Evolutionary conservation across 768 basidiomycete genomes (phyloP).

Genomic region (Serendipita indica): DNA sequence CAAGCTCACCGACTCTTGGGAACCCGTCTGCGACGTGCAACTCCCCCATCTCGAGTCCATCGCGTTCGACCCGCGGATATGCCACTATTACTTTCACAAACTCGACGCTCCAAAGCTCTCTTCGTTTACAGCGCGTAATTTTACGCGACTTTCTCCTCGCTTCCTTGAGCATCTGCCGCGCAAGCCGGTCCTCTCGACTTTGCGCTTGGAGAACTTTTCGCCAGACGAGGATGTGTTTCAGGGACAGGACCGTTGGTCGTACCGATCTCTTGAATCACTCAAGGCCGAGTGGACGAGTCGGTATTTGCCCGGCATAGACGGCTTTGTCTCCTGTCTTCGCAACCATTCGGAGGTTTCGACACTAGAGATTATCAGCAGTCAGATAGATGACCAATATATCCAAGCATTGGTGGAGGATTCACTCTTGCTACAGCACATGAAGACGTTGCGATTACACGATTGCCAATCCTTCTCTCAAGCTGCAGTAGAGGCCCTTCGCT

Average conservation of each 20-base stretch:
- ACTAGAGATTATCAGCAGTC: background rate
- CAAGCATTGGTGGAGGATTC: background rate
- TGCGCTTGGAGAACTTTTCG: background rate
- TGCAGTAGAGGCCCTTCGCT: too few relatives aligned
- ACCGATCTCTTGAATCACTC: background rate
- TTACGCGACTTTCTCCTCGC: background rate
- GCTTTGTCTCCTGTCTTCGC: background rate
- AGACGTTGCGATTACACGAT: background rate
- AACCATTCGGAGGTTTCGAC: background rate
- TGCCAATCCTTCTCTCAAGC: too few relatives aligned
- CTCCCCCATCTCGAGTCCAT: background rate
- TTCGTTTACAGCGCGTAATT: background rate
- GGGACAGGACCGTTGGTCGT: background rate
- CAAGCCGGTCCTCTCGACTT: background rate
- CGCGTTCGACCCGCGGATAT: slow-evolving; percentile 2
- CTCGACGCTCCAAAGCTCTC: background rate
- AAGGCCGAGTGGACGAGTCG: background rate
- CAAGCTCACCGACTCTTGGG: background rate
- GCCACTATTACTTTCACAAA: slow-evolving; percentile 6
- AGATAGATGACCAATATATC: background rate
- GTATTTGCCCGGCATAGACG: background rate
- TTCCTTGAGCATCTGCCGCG: background rate
- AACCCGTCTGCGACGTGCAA: background rate
- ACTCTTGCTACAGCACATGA: background rate
- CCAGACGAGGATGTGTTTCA: background rate